A percentile compares a stretch with the other conserved stretches of the same genome.
These are phyloP conservation scores for Cyclostephanos invisitatus DNA, from an alignment of 108 stramenopile species.

Conservation along the genomic window DNA sequence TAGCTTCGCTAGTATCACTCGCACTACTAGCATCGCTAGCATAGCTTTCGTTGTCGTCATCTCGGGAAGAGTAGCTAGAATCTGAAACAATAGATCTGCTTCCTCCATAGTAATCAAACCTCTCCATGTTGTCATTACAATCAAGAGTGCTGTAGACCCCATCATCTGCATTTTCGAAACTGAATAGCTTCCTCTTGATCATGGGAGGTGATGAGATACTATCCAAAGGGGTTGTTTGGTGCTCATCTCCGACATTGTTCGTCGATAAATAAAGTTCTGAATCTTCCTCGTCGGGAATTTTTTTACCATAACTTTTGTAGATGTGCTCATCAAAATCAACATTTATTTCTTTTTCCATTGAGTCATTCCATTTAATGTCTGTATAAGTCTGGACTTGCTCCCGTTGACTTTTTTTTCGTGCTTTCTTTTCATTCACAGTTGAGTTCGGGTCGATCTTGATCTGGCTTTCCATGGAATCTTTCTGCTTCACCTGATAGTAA, in stretches of 20 bases:
- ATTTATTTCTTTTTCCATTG: slow-evolving; percentile 40
- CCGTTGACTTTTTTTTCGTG: background rate
- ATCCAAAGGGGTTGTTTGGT: background rate
- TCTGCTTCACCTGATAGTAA: slow-evolving; percentile 32
- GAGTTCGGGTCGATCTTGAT: slow-evolving; percentile 25
- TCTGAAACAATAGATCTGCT: slow-evolving; percentile 7
- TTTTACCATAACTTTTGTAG: background rate
- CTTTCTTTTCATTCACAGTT: background rate
- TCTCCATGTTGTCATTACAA: background rate
- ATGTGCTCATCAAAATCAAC: slow-evolving; percentile 37
- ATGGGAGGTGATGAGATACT: slow-evolving; percentile 36
- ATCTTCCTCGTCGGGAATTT: background rate
- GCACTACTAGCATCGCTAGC: background rate
- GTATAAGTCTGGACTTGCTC: slow-evolving; percentile 1
- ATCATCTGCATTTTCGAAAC: slow-evolving; percentile 17
- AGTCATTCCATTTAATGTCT: slow-evolving; percentile 34
- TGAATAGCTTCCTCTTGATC: slow-evolving; percentile 28
- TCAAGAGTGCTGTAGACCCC: background rate
- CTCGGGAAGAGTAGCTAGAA: background rate
- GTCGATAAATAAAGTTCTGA: background rate
- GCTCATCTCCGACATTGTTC: background rate
- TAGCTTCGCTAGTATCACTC: slow-evolving; percentile 20
- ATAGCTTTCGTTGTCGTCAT: background rate
- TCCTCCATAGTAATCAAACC: slow-evolving; percentile 1
- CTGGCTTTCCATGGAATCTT: slow-evolving; percentile 50